phyloP scores from a whole-genome alignment of 106 monocot genomes.

The Dendrobium chrysotoxum region DNA sequence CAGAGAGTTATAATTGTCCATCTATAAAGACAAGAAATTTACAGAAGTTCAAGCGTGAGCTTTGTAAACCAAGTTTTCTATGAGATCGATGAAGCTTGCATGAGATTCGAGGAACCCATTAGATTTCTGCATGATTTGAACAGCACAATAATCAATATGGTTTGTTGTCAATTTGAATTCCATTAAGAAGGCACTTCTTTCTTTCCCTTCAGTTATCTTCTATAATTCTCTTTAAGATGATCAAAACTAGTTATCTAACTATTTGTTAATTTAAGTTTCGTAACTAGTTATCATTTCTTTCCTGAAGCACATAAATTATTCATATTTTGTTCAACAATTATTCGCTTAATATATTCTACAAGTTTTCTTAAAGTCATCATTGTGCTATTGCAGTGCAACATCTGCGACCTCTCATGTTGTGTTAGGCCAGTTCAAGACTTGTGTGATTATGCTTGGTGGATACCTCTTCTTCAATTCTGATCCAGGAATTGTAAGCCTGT shows the following conservation, averaged over 20 bases:
- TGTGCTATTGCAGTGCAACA: constrained; percentile 54
- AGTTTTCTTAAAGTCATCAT: neutral
- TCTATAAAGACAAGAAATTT: no score
- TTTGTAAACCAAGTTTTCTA: no score
- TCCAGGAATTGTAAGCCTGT: constrained; percentile 64
- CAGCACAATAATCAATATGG: no score
- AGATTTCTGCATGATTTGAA: no score
- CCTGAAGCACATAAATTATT: no score
- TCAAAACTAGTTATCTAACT: neutral
- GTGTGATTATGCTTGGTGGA: constrained; percentile 84
- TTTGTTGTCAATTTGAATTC: no score
- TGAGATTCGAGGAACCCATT: no score
- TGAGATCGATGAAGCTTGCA: no score
- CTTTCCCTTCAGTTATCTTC: neutral
- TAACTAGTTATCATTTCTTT: no score
- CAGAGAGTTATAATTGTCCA: no score
- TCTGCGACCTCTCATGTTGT: constrained; percentile 93
- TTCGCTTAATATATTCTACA: neutral
- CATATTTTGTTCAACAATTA: no score
- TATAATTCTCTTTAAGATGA: neutral
- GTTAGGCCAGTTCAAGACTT: constrained; percentile 93
- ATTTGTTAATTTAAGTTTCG: neutral
- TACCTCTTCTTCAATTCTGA: constrained; percentile 76
- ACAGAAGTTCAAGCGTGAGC: no score
- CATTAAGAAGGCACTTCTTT: neutral